Evolutionary conservation across 371 early-diverging fungal species (phyloP), one percentile per base, ranked within the genome.

Genomic region (Mucor mucedo): DNA sequence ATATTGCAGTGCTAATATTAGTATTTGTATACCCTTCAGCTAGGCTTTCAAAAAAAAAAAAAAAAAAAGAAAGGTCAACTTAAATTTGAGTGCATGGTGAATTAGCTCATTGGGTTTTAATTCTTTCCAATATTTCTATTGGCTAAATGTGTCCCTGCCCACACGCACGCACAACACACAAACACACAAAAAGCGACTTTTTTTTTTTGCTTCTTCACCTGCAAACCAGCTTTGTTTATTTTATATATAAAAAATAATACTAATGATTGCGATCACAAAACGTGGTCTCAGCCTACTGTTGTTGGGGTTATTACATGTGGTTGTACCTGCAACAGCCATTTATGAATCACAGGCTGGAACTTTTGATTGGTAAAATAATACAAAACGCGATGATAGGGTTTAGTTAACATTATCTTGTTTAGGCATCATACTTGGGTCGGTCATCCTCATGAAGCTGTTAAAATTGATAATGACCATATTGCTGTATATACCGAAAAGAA

Each of bases 381-480:
- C 35, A 35, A 35, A 28, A 47, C 44, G 48, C 39, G 30, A 44
- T 56, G 8, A 9, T 16, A 29, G 1, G 9, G 21, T 16, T 13
- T 13, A 45, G 7, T 16, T 40, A 58, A 33, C 45, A n/a, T 27
- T 13, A 39, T 39, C n/a, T 30, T 42, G 27, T 48, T 42, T 69
- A 89, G 89, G 89, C 86, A 84, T 72, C 87, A 87, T 55, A 69
- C 69, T 41, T 87, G 86, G 83, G 71, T 87, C 42, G 90, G 90
- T 21, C 78, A 83, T 45, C 78, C 87, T 33, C 65, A 62, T 39
- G 61, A 77, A 65, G 56, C 76, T 10, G 55, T 71, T 14, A 35
- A 72, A 21, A 63, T 84, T 30, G 76, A 75, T 57, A 60, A 76
- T 21, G 71, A 76, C 14, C 69, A 68, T 2, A 58, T 90, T 21